Base-by-base conservation (phyloP, 106 monocot species). In the Gastrodia elata region DNA sequence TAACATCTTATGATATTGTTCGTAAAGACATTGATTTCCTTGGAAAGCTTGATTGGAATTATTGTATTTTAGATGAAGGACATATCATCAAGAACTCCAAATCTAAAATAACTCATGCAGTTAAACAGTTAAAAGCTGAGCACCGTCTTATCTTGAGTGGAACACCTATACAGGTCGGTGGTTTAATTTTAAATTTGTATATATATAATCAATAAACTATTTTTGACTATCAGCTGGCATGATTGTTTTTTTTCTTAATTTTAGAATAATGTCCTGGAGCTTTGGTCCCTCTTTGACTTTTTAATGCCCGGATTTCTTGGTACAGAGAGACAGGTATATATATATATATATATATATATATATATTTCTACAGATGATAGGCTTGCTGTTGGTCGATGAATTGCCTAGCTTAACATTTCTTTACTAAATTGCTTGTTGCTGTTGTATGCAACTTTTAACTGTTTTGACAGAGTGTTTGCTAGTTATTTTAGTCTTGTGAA, bases 201-300 rank as follows among this genome's bases (percentile, higher is more conserved):
- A 37, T 38, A 38, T 37, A 49, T 57, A 43, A 38, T 34, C 35
- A 55, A 42, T 73, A 8, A 9, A 27, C 37, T 32, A 39, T 43
- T 2, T 5, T 67, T 26, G 44, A 24, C 28, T 55, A 36, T 38
- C 42, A 40, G 15, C 72, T 80, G n/a, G 3, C 32, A 38, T 73
- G 33, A 64, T 44, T 4, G 11, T 55, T 34, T 41, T 78, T 46
- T 69, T 65, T 40, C 35, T 64, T 70, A 36, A 49, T 76, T 90
- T 77, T 88, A 98, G 97, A 98, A 98, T 81, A 98, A 98, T 80
- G 97, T 98, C 8, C 78, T 98, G 88, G 97, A 98, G 69, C 80
- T 98, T 25, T 98, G 97, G 97, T 98, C 97, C 46, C 93, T 98
- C 10, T 93, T 98, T 80, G 97, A 98, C 74, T 98, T 98, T 75